Evolutionary conservation across 345 rosid genomes (phyloP).

Genomic region (Eutrema heterophyllum): DNA sequence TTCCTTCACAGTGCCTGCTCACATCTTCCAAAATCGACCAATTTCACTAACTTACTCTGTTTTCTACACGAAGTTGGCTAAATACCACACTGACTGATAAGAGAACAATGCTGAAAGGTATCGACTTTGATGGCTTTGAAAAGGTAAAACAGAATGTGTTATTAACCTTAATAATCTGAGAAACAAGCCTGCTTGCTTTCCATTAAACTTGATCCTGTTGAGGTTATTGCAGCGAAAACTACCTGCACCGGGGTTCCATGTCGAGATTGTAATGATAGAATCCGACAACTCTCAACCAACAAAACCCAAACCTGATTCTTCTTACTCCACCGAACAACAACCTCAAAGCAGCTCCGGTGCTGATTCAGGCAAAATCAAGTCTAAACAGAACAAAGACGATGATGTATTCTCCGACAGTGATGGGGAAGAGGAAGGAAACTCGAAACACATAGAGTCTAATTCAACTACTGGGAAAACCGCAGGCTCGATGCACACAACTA

Average conservation of each 20-base stretch:
- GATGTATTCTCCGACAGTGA: constrained; percentile 85
- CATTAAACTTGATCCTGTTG: neutral
- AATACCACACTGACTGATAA: constrained; percentile 85
- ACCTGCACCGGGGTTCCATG: constrained; percentile 88
- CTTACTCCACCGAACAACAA: constrained; percentile 26
- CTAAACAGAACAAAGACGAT: constrained; percentile 43
- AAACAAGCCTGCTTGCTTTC: neutral
- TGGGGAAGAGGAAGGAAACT: constrained; percentile 49
- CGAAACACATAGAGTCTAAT: constrained; percentile 29
- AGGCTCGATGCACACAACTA: constrained; percentile 4
- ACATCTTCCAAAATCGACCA: neutral
- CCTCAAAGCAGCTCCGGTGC: constrained; percentile 21
- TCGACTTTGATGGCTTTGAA: constrained; percentile 85
- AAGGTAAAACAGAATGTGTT: constrained; percentile 44
- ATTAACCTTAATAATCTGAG: neutral
- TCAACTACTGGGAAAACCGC: constrained; percentile 17
- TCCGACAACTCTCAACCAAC: constrained; percentile 33
- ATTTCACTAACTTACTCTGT: neutral
- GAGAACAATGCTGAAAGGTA: constrained; percentile 55
- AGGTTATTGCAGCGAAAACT: constrained; percentile 56
- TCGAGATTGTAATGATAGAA: constrained; percentile 73
- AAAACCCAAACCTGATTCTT: constrained; percentile 29
- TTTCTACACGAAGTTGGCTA: constrained; percentile 59
- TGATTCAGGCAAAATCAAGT: constrained; percentile 24
- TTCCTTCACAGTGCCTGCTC: neutral